Percentiles rank a stretch among this genome's conserved stretches.
Evolutionary conservation across 164 flowering plant species (phyloP).

Genomic region (Magnolia changhungtana): DNA sequence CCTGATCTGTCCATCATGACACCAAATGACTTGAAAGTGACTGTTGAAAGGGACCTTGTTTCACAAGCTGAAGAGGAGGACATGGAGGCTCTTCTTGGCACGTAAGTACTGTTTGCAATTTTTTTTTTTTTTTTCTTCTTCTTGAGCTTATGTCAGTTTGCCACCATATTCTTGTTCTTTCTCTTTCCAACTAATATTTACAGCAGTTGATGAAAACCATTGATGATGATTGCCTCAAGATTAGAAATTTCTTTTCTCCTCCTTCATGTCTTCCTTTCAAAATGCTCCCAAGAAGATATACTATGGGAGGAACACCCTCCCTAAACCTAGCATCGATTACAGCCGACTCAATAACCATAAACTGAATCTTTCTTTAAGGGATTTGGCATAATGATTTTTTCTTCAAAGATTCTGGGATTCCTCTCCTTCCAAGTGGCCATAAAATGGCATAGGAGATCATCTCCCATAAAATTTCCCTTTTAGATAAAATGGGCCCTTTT

Average conservation of each 20-base stretch:
- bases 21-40: slow-evolving; percentile 76
- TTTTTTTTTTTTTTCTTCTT: not conserved
- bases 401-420: not conserved
- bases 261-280: not conserved
- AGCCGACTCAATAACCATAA: not conserved
- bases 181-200: not conserved
- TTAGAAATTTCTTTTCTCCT: too few relatives aligned
- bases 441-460: too few relatives aligned
- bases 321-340: not conserved
- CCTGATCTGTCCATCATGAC: slow-evolving; percentile 46
- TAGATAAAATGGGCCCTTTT: too few relatives aligned
- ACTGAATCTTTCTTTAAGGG: not conserved
- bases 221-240: not conserved
- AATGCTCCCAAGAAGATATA: too few relatives aligned
- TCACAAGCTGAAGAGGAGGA: slow-evolving; percentile 95
- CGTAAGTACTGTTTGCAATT: slow-evolving; percentile 42
- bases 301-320: not conserved
- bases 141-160: not conserved
- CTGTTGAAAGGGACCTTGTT: slow-evolving; percentile 78
- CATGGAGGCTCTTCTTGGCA: slow-evolving; percentile 91
- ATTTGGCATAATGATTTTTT: not conserved
- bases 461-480: too few relatives aligned
- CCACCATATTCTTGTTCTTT: not conserved
- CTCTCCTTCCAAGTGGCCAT: too few relatives aligned
- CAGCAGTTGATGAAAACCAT: not conserved